Percentiles rank a stretch among this genome's conserved stretches.
phyloP scores from a whole-genome alignment of 306 rosid species.

The Pyrus communis region DNA sequence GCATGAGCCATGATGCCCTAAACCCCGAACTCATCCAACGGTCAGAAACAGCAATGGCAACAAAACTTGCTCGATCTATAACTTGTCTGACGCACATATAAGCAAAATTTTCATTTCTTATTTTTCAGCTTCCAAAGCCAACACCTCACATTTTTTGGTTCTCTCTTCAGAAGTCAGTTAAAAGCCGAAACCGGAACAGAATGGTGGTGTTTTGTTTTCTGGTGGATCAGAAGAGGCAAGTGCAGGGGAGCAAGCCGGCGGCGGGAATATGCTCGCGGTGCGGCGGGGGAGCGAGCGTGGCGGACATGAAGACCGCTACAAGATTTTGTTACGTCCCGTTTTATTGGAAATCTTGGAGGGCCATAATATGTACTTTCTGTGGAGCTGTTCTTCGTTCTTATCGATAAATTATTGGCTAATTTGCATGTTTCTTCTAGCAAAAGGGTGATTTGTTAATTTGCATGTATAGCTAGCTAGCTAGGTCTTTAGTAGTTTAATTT shows the following conservation, averaged over 20 bases:
- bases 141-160: not conserved
- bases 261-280: conserved; percentile 82
- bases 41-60: not conserved
- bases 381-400: conserved; percentile 46
- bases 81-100: not conserved
- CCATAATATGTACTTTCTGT: conserved; percentile 69
- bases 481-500: too few relatives aligned
- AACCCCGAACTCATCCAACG: conserved; percentile 4
- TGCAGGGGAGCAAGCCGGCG: conserved; percentile 73
- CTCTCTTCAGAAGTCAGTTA: not conserved
- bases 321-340: conserved; percentile 81
- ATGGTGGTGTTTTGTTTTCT: conserved; percentile 84
- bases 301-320: conserved; percentile 73
- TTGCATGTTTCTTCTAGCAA: not conserved
- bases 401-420: not conserved
- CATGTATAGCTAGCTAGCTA: too few relatives aligned
- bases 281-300: conserved; percentile 91
- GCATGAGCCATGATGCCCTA: not conserved
- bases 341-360: conserved; percentile 73
- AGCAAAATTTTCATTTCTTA: not conserved
- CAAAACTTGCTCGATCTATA: conserved; percentile 13
- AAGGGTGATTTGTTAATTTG: too few relatives aligned
- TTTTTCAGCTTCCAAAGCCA: not conserved
- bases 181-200: not conserved
- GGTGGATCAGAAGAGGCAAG: conserved; percentile 61